phyloP scores from a whole-genome alignment of 2,329 filamentous ascomycete species.

The Emmonsiellopsis sp. region DNA sequence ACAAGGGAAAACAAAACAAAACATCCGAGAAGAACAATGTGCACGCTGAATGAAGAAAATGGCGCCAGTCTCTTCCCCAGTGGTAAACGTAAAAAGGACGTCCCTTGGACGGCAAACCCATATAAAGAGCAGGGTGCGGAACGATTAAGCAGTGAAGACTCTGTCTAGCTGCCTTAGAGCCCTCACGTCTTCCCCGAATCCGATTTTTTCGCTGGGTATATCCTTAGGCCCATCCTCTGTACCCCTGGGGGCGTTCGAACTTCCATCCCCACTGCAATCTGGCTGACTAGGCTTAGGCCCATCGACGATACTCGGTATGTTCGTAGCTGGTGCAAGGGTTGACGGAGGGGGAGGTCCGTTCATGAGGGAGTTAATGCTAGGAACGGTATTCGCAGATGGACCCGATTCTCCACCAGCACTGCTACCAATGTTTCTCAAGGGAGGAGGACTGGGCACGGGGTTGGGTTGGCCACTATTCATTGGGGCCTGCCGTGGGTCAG shows the following conservation, averaged over 20 bases:
- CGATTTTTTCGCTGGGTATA: conserved; percentile 49
- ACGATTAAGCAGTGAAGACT: conserved; percentile 34
- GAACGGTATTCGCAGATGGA: conserved; percentile 37
- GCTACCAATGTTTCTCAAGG: conserved; percentile 15
- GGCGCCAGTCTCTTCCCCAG: too few species aligned
- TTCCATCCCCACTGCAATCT: conserved; percentile 3
- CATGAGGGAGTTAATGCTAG: conserved; percentile 44
- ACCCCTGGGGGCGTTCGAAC: conserved; percentile 7
- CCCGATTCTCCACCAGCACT: conserved; percentile 20
- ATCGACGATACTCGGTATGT: conserved; percentile 17
- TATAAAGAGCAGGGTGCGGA: neutral
- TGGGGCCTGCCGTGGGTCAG: conserved; percentile 17
- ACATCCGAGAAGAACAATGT: too few species aligned
- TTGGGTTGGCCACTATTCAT: conserved; percentile 14
- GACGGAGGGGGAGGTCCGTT: conserved; percentile 25
- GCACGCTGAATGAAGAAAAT: too few species aligned
- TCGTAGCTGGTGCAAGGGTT: conserved; percentile 13
- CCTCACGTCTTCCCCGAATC: conserved; percentile 54
- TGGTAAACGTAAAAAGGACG: too few species aligned
- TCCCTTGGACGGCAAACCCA: too few species aligned
- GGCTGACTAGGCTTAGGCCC: conserved; percentile 10
- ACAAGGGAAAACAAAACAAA: too few species aligned
- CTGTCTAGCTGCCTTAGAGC: conserved; percentile 58
- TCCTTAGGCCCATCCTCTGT: conserved; percentile 37
- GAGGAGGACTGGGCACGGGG: conserved; percentile 19